Evolutionary conservation across 805 yeast species (phyloP), one percentile per base, ranked within the genome.

Genomic region (Jamesozyma spencerorum): DNA sequence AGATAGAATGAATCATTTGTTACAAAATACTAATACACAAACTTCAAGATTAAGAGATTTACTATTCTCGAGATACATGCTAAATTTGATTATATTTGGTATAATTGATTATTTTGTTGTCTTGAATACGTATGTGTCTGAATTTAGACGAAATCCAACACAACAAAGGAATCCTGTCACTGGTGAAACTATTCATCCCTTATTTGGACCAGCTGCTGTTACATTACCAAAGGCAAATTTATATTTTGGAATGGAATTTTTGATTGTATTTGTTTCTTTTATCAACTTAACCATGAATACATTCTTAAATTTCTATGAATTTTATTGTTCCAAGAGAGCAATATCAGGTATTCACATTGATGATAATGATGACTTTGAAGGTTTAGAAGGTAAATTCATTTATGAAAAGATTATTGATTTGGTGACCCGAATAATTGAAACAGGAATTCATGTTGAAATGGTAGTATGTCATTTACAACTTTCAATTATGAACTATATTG

Each of bases 161-260:
- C 10, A 22, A 7, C n/a, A n/a, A n/a, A n/a, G n/a, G n/a, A n/a
- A n/a, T n/a, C n/a, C n/a, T n/a, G n/a, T n/a, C n/a, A n/a, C n/a
- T n/a, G n/a, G n/a, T n/a, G n/a, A n/a, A n/a, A n/a, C n/a, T n/a
- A n/a, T n/a, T n/a, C n/a, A n/a, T n/a, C n/a, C n/a, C n/a, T n/a
- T n/a, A n/a, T n/a, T n/a, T n/a, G n/a, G n/a, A n/a, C n/a, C n/a
- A n/a, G n/a, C n/a, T n/a, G n/a, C n/a, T n/a, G n/a, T n/a, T n/a
- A n/a, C n/a, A n/a, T n/a, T n/a, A n/a, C n/a, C n/a, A n/a, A n/a
- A n/a, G n/a, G n/a, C n/a, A n/a, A n/a, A n/a, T n/a, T 63, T 83
- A 31, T 68, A 81, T 39, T 79, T 85, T 57, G 88, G 87, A 1
- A 79, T 85, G 56, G 92, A 85, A 52, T 80, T 81, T 53, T 79